phyloP scores from a whole-genome alignment of 257 asterid species.

The Mentha longifolia region DNA sequence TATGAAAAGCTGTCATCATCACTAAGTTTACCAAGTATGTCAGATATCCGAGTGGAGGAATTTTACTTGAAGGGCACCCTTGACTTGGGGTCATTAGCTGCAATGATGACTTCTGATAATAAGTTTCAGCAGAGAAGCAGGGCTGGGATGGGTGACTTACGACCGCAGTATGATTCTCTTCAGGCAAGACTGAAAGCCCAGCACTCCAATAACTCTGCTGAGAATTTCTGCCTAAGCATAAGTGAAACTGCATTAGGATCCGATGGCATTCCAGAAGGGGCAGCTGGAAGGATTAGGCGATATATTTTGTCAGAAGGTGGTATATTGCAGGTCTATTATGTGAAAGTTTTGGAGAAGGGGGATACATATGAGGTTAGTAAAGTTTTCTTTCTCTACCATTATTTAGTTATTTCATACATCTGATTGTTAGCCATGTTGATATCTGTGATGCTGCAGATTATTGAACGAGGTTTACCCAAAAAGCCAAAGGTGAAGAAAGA shows the following conservation, averaged over 20 bases:
- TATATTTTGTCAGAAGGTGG: slow-evolving; percentile 90
- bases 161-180: slow-evolving; percentile 84
- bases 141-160: slow-evolving; percentile 74
- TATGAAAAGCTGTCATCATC: slow-evolving; percentile 77
- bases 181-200: slow-evolving; percentile 79
- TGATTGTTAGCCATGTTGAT: slow-evolving; percentile 30
- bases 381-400: slow-evolving; percentile 24
- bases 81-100: slow-evolving; percentile 91
- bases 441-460: slow-evolving; percentile 67
- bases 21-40: slow-evolving; percentile 71
- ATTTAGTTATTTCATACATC: slow-evolving; percentile 14
- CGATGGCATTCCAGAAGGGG: slow-evolving; percentile 92
- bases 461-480: slow-evolving; percentile 90
- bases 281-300: slow-evolving; percentile 88
- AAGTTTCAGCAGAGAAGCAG: slow-evolving; percentile 59
- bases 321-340: slow-evolving; percentile 81
- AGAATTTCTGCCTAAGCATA: slow-evolving; percentile 68
- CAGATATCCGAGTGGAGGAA: slow-evolving; percentile 88
- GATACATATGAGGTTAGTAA: slow-evolving; percentile 91
- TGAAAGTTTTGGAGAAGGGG: slow-evolving; percentile 98
- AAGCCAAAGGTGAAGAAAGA: slow-evolving; percentile 82
- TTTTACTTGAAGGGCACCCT: slow-evolving; percentile 96
- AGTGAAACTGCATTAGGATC: slow-evolving; percentile 75
- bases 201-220: slow-evolving; percentile 51
- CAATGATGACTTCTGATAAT: slow-evolving; percentile 89